Evolutionary conservation across 2,329 filamentous ascomycete species (phyloP).

Genomic region (Dactylellina haptotyla): DNA sequence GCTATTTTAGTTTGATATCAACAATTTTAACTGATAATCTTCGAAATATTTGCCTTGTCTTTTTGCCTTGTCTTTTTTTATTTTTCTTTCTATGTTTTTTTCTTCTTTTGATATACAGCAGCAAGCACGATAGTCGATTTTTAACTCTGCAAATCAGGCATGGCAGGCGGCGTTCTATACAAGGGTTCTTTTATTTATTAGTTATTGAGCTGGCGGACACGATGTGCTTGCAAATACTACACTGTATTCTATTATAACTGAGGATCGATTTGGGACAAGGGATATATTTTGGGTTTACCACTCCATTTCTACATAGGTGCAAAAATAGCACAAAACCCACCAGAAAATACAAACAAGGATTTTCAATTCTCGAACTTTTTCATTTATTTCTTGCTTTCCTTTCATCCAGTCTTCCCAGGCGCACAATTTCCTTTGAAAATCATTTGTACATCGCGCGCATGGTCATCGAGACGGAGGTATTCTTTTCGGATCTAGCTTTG

Average conservation of each 20-base stretch:
- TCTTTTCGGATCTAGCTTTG: neutral
- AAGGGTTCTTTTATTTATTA: slow-evolving; percentile 32
- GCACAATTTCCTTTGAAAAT: slow-evolving; percentile 1
- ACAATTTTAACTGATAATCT: slow-evolving; percentile 34
- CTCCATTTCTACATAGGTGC: slow-evolving; percentile 2
- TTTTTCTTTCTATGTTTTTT: slow-evolving; percentile 26
- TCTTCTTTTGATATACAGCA: slow-evolving; percentile 47
- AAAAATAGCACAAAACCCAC: neutral
- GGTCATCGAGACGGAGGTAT: neutral
- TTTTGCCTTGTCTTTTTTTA: too few relatives aligned
- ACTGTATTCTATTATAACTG: slow-evolving; percentile 42
- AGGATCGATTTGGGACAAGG: slow-evolving; percentile 14
- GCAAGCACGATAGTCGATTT: slow-evolving; percentile 38
- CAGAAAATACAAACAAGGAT: neutral
- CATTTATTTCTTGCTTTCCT: slow-evolving; percentile 43
- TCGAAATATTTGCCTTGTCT: slow-evolving; percentile 26
- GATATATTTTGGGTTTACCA: neutral
- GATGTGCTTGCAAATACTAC: slow-evolving; percentile 27
- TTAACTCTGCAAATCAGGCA: slow-evolving; percentile 36
- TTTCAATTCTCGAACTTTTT: slow-evolving; percentile 5
- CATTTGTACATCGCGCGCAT: neutral
- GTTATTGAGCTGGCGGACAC: slow-evolving; percentile 36
- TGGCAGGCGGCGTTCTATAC: slow-evolving; percentile 52
- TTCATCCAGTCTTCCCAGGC: slow-evolving; percentile 20
- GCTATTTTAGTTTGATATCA: slow-evolving; percentile 1